Evolutionary conservation across 768 basidiomycete species (phyloP), one percentile per base, ranked within the genome.

Genomic region (Daedalea quercina): DNA sequence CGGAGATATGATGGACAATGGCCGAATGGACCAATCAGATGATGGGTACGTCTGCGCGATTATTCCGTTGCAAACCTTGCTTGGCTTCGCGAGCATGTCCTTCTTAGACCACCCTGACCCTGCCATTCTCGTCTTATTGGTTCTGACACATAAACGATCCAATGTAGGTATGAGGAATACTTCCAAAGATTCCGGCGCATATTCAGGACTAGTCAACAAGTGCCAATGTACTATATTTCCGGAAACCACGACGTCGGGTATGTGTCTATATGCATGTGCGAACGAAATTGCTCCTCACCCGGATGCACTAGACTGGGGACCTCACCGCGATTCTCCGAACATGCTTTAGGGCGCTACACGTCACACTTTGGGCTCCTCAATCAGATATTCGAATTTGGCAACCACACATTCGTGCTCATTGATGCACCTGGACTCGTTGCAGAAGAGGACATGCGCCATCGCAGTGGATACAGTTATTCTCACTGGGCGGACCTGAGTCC

Each of bases 191-290:
- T 91, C 72, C 76, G 73, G 53, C 71, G 70, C 43, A 91, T 93
- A 31, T 94, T 95, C 69, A 67, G 72, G 20, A 67, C 76, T 6
- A 58, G 72, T 2, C 28, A 52, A 11, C 17, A 44, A 62, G 17
- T 79, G 2, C 83, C 85, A 0, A 70, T 75, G 54, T 85, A 84
- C 67, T 87, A 82, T 63, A 76, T 94, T 25, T 86, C 93, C 2
- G 95, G 95, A 6, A 98, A 97, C 64, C 93, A 94, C 63, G 95
- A 98, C 61, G 75, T 87, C 31, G 90, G 88, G 82, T 89, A 65
- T 53, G 76, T 60, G 28, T 46, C 45, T 60, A 13, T 47, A 45
- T 20, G 47, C 45, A 49, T 46, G 47, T 47, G 37, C 44, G 9
- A 22, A 42, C 35, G 19, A 31, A 31, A n/a, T n/a, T 20, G 48